Base-by-base conservation (phyloP, 805 yeast species). In the Suhomyces pyralidae region DNA sequence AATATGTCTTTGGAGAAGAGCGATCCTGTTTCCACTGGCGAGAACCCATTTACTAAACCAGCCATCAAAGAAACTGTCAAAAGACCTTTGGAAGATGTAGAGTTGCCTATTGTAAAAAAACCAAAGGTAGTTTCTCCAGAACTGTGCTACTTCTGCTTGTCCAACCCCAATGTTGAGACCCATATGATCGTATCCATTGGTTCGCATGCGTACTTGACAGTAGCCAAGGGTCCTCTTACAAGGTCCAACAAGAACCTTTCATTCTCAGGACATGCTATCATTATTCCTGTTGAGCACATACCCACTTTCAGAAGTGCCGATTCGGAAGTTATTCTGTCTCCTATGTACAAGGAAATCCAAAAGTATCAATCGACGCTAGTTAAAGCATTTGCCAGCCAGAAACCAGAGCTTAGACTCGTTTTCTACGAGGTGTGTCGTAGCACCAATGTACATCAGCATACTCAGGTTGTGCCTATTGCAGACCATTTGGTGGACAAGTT, bases 201-300 rank as follows among this genome's bases (percentile, higher is more conserved):
- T 0, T 78, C 79, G 10, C 72, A 74, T 45, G 70, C 83, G 0
- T 91, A 90, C 64, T 48, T 91, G 52, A 85, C 97, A 0, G 76
- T 85, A 14, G 96, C 96, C 0, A 90, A 88, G 62, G 97, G 97
- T 0, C 97, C 97, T 0, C 68, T 91, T 17, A 81, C 88, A 1
- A 68, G 77, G 25, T 81, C 85, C 0, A 68, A 65, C 9, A 71
- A 72, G 12, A 68, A 70, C 3, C 67, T 79, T 3, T 70, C 78
- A 62, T 84, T 88, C 61, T 81, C 96, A 0, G 97, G 96, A 0
- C 97, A 91, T 71, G 88, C 89, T 20, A 73, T 91, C 43, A 77
- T 92, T 7, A 82, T 90, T 10, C 96, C 97, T 0, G 80, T 92
- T 17, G 83, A 85, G 19, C 97, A 91, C 64, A 73, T 75, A 7